Evolutionary conservation across 2,329 filamentous ascomycete species (phyloP).

Genomic region (Apiospora aurea): DNA sequence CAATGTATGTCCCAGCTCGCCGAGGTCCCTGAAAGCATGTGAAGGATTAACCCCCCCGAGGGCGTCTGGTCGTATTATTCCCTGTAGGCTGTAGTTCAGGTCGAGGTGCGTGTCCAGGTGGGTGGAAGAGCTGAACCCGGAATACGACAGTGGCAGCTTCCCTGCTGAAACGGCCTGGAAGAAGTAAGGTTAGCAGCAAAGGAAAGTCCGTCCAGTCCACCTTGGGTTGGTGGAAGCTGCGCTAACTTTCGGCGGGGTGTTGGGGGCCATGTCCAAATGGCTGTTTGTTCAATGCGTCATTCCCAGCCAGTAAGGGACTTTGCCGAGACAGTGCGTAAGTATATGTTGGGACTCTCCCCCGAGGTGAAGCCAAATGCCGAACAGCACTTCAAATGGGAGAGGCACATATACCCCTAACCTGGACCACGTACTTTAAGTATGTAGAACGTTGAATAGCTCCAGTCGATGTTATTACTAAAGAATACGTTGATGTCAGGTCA

Average conservation of each 20-base stretch:
- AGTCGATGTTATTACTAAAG: neutral
- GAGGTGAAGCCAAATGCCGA: neutral
- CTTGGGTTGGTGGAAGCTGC: neutral
- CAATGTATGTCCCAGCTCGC: conserved; percentile 5
- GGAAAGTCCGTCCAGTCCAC: neutral
- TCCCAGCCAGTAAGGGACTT: conserved; percentile 11
- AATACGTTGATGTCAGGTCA: neutral
- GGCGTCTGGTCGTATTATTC: neutral
- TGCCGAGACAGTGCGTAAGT: neutral
- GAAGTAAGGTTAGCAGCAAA: conserved; percentile 8
- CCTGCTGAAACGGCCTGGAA: conserved; percentile 6
- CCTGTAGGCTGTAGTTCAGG: conserved; percentile 1
- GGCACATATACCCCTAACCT: neutral
- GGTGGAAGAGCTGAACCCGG: conserved; percentile 10
- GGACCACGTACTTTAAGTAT: neutral
- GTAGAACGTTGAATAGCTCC: neutral
- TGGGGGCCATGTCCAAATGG: neutral
- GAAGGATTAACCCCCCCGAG: conserved; percentile 3
- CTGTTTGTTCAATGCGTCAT: conserved; percentile 8
- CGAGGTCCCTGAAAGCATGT: conserved; percentile 1
- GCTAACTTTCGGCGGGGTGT: conserved; percentile 16
- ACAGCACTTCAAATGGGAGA: neutral
- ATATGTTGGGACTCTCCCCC: neutral
- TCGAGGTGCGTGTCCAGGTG: conserved; percentile 9
- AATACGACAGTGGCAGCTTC: conserved; percentile 13